phyloP scores from a whole-genome alignment of 768 basidiomycete species.

The Boletus rubropictus region DNA sequence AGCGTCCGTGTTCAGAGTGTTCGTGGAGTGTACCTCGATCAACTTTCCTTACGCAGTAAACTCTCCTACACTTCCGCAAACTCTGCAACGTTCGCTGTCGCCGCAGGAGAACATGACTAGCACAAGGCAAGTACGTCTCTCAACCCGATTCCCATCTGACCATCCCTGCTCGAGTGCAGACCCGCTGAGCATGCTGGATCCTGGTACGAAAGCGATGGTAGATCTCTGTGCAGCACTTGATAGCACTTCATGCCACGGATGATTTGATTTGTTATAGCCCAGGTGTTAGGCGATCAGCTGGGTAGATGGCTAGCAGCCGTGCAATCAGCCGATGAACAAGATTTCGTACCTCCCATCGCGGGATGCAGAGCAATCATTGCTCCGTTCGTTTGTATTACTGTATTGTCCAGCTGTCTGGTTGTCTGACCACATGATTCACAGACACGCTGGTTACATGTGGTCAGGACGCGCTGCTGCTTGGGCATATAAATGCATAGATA shows the following conservation, averaged over 20 bases:
- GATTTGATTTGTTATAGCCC: slow-evolving; percentile 36
- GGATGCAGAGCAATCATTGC: slow-evolving; percentile 88
- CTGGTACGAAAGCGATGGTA: slow-evolving; percentile 82
- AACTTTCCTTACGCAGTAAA: slow-evolving; percentile 25
- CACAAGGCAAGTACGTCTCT: slow-evolving; percentile 23
- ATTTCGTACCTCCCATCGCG: slow-evolving; percentile 61
- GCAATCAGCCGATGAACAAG: slow-evolving; percentile 35
- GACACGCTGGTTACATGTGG: slow-evolving; percentile 94
- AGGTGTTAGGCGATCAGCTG: slow-evolving; percentile 57
- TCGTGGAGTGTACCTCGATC: too few species aligned
- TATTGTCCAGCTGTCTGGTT: not conserved
- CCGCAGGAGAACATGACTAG: slow-evolving; percentile 18
- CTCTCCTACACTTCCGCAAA: slow-evolving; percentile 11
- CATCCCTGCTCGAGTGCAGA: slow-evolving; percentile 28
- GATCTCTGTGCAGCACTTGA: slow-evolving; percentile 14
- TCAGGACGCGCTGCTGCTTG: slow-evolving; percentile 92
- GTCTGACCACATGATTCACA: slow-evolving; percentile 30
- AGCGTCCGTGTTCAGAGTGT: too few species aligned
- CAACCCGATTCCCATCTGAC: not conserved
- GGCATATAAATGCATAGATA: slow-evolving; percentile 90
- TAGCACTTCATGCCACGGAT: slow-evolving; percentile 12
- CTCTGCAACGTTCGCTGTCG: slow-evolving; percentile 9
- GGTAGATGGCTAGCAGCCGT: slow-evolving; percentile 58
- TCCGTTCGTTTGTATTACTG: slow-evolving; percentile 55
- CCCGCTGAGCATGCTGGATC: slow-evolving; percentile 79